phyloP scores from a whole-genome alignment of 331 rosid genomes.

The Malus hybrid region DNA sequence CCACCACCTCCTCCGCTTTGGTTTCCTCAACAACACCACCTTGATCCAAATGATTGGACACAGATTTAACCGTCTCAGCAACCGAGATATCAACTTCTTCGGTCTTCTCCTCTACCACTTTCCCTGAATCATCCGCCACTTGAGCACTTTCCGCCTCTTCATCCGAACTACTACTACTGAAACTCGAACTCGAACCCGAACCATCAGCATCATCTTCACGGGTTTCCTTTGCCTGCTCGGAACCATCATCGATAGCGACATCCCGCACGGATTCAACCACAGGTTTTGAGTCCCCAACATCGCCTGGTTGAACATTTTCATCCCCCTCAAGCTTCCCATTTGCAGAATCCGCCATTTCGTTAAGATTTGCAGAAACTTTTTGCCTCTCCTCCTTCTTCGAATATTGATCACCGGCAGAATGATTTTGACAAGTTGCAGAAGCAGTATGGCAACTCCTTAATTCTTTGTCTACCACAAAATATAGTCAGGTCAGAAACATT shows the following conservation, averaged over 20 bases:
- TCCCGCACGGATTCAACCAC: constrained; percentile 7
- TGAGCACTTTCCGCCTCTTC: constrained; percentile 13
- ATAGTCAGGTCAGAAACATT: too few relatives aligned
- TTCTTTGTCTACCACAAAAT: too few relatives aligned
- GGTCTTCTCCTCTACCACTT: constrained; percentile 3
- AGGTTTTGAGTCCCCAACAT: neutral
- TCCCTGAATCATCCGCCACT: neutral
- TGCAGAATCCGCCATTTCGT: constrained; percentile 38
- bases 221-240: neutral
- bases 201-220: neutral
- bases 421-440: too few relatives aligned
- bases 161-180: neutral
- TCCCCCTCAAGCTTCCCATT: constrained; percentile 27
- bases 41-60: neutral
- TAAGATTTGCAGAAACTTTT: constrained; percentile 10
- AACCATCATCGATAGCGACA: constrained; percentile 7
- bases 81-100: constrained; percentile 25
- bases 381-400: neutral
- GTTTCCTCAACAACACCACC: neutral
- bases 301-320: constrained; percentile 15
- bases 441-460: too few relatives aligned
- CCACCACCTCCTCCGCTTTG: constrained; percentile 6
- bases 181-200: neutral
- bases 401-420: neutral
- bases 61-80: constrained; percentile 1